Conservation (phyloP, 2,329 filamentous ascomycete species). For the Fusarium robinianum region DNA sequence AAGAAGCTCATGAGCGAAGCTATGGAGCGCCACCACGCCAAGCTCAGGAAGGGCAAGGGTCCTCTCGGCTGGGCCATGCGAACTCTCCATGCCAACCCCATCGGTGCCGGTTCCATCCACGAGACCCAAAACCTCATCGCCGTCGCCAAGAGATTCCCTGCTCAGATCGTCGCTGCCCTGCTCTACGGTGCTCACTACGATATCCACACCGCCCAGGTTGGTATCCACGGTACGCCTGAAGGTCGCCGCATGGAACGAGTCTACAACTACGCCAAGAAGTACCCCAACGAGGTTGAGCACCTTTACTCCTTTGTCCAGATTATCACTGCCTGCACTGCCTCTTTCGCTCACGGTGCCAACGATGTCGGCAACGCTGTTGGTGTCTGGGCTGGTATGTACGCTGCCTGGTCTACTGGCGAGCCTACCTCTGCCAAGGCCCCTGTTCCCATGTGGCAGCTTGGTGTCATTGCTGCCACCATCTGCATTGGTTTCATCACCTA, state of each 20-base stretch:
- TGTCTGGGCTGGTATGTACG: constrained; percentile 72
- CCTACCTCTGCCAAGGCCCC: constrained; percentile 64
- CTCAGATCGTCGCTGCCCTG: constrained; percentile 63
- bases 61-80: constrained; percentile 86
- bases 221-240: constrained; percentile 72
- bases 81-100: constrained; percentile 71
- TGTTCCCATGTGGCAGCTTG: constrained; percentile 77
- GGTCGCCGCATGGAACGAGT: constrained; percentile 65
- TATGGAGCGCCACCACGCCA: constrained; percentile 62
- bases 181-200: constrained; percentile 83
- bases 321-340: constrained; percentile 71
- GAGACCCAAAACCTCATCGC: constrained; percentile 72
- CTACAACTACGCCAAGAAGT: constrained; percentile 67
- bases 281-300: constrained; percentile 73
- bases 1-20: constrained; percentile 63
- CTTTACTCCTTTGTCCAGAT: constrained; percentile 70
- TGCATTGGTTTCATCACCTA: constrained; percentile 73
- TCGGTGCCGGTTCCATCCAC: constrained; percentile 74
- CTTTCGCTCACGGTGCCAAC: constrained; percentile 77
- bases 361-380: constrained; percentile 75
- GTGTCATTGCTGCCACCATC: constrained; percentile 66
- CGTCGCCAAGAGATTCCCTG: constrained; percentile 68
- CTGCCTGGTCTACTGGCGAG: constrained; percentile 66
- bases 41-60: constrained; percentile 64
- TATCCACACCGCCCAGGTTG: constrained; percentile 76